Evolutionary conservation across 352 stramenopile species (phyloP).

Genomic region (Globisporangium abappressorium): DNA sequence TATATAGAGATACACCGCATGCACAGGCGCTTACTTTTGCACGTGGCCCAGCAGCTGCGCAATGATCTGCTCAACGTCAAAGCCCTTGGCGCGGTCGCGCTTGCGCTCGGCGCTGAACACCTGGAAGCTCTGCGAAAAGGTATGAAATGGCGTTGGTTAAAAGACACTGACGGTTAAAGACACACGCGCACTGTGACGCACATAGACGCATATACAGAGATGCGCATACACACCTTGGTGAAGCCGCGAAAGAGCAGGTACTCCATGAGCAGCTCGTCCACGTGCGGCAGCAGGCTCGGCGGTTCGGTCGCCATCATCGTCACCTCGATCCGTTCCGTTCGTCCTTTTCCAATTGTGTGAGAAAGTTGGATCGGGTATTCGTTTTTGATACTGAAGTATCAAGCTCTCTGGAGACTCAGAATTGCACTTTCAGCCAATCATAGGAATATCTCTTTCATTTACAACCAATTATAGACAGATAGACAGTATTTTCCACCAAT

Average conservation of each 20-base stretch:
- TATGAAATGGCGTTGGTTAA: neutral
- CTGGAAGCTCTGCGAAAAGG: slow-evolving; percentile 61
- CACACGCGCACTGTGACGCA: neutral
- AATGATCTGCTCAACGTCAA: slow-evolving; percentile 80
- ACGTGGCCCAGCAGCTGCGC: slow-evolving; percentile 58
- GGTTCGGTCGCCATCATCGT: slow-evolving; percentile 25
- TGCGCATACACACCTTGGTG: slow-evolving; percentile 42
- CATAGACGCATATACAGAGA: neutral
- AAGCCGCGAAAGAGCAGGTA: slow-evolving; percentile 85
- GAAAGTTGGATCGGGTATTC: slow-evolving; percentile 6
- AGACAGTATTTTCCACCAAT: neutral
- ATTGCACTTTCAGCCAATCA: neutral
- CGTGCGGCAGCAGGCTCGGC: slow-evolving; percentile 58
- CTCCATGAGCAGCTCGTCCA: slow-evolving; percentile 85
- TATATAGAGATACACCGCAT: neutral
- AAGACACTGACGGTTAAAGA: neutral
- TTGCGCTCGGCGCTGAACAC: slow-evolving; percentile 70
- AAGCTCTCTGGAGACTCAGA: neutral
- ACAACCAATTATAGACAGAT: neutral
- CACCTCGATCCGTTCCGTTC: neutral
- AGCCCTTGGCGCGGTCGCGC: slow-evolving; percentile 63
- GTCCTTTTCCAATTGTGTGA: neutral
- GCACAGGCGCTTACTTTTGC: slow-evolving; percentile 34
- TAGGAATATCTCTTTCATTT: neutral
- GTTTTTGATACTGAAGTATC: neutral